Base-by-base conservation (phyloP, 129 eudicot species). In the Sambucus nigra region DNA sequence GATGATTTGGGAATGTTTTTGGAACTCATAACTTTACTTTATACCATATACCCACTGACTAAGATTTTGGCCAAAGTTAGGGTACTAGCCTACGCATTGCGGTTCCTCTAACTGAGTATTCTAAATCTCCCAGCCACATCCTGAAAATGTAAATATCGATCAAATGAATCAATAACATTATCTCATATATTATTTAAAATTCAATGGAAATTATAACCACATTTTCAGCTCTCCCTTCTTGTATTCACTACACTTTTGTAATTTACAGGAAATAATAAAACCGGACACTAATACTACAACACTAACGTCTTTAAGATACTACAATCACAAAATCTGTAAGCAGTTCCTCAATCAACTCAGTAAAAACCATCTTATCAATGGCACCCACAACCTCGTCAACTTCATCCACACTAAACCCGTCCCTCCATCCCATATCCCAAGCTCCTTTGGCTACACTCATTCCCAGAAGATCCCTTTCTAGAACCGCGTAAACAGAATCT, bases 391-490 rank as follows among this genome's bases (percentile, higher is more conserved):
- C 58, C 60, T 66, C 72, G 11, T 82, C 75, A 66, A 82, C 67
- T 67, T 82, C 94, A 45, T 69, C 72, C 32, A 54, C 1, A 24
- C 79, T 69, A 64, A 60, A 79, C 15, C 77, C 77, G 33, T 47
- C 62, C 48, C 52, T 74, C 96, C 96, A 87, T 32, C 94, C 88
- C 16, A 57, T 18, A 29, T 66, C 75, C 88, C 86, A 87, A 23
- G 62, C 50, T 14, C 80, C 77, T 2, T 46, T 62, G 10, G 59
- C 69, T 51, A 40, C 45, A 29, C 82, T 68, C 38, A 44, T 69
- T 44, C 61, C 29, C 57, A 47, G 39, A 15, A 87, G n/a, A 80
- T 82, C 96, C 61, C 75, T 67, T 66, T 87, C 82, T 41, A 82
- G 73, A 58, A 73, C 28, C 17, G 41, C 48, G 13, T 60, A 64